Conservation (phyloP, 2,329 filamentous ascomycete species). For the Colletotrichum abscissum region DNA sequence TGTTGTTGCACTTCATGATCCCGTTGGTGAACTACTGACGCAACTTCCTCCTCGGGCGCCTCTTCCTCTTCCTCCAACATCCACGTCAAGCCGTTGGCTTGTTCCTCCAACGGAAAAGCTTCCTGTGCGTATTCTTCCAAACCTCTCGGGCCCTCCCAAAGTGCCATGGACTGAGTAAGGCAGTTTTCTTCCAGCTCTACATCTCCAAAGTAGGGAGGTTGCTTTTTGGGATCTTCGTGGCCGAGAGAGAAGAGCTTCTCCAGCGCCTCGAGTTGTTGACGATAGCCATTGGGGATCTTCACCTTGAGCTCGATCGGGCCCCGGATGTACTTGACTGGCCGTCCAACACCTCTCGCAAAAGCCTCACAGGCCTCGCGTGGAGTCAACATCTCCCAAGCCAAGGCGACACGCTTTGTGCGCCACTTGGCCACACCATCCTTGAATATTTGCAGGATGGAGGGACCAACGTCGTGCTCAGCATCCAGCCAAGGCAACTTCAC, state of each 20-base stretch:
- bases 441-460: slow-evolving; percentile 91
- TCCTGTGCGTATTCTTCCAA: slow-evolving; percentile 96
- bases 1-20: slow-evolving; percentile 46
- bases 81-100: slow-evolving; percentile 93
- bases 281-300: slow-evolving; percentile 87
- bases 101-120: slow-evolving; percentile 93
- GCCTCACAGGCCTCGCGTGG: slow-evolving; percentile 84
- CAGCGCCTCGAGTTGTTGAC: slow-evolving; percentile 82
- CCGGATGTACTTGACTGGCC: slow-evolving; percentile 81
- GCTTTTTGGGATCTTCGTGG: slow-evolving; percentile 63
- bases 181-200: slow-evolving; percentile 69
- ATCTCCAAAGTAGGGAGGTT: slow-evolving; percentile 74
- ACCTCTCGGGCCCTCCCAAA: slow-evolving; percentile 93
- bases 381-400: slow-evolving; percentile 90
- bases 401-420: slow-evolving; percentile 81
- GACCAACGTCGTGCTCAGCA: slow-evolving; percentile 94
- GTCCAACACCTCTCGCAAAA: slow-evolving; percentile 82
- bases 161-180: slow-evolving; percentile 78
- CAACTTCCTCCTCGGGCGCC: slow-evolving; percentile 44
- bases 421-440: slow-evolving; percentile 91
- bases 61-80: slow-evolving; percentile 73
- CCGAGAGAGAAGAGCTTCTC: slow-evolving; percentile 68
- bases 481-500: slow-evolving; percentile 94
- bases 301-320: slow-evolving; percentile 87
- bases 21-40: slow-evolving; percentile 36